These are phyloP conservation scores for Paraurostyla sp. DNA, from an alignment of 73 alveolate species.

Conservation along the genomic window DNA sequence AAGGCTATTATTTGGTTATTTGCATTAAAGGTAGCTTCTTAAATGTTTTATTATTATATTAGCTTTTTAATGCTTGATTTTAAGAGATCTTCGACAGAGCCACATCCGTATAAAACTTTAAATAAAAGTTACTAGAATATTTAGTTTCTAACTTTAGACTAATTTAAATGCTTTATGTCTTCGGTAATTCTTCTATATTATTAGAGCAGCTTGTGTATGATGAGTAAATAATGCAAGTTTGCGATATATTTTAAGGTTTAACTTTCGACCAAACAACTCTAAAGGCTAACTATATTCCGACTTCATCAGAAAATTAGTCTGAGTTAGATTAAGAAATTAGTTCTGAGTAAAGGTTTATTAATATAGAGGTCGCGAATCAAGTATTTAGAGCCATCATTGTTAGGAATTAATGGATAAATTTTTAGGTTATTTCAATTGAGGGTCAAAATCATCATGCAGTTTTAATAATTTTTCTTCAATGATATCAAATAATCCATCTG, in stretches of 20 bases:
- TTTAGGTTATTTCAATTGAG: background rate
- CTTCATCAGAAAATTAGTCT: background rate
- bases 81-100: background rate
- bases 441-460: conserved; percentile 57
- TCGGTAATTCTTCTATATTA: conserved; percentile 15
- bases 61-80: background rate
- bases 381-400: background rate
- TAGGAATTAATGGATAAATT: no score
- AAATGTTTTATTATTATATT: background rate
- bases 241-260: background rate
- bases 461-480: conserved; percentile 19
- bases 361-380: background rate
- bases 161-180: background rate
- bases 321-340: background rate
- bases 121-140: background rate
- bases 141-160: background rate
- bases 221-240: background rate
- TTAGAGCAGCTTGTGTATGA: background rate
- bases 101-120: conserved; percentile 43
- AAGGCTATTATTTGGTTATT: background rate
- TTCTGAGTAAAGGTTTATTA: background rate
- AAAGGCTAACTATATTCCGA: background rate
- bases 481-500: conserved; percentile 77
- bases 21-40: background rate
- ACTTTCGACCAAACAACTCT: conserved; percentile 7